Conservation (phyloP, 441 rosid species). For the Hura crepitans region DNA sequence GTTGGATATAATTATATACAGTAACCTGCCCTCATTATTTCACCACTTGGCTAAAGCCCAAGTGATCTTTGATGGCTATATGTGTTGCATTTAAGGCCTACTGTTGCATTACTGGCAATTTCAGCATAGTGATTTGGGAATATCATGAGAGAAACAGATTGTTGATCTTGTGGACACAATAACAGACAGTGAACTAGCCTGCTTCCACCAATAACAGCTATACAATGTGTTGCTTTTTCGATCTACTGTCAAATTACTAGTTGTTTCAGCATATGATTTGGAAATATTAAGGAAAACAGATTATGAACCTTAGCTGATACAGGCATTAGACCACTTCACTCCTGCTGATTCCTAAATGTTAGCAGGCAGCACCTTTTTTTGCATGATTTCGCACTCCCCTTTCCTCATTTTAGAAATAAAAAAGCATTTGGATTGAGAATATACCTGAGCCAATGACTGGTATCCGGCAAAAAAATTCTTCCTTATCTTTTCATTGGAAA, state of each 20-base stretch:
- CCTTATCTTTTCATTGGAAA: constrained; percentile 61
- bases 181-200: no score
- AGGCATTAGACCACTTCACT: neutral
- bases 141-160: neutral
- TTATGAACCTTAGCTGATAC: neutral
- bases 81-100: neutral
- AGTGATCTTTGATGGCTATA: neutral
- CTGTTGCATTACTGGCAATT: neutral
- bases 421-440: constrained; percentile 3
- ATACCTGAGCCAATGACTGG: constrained; percentile 99
- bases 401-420: neutral
- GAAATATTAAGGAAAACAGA: neutral
- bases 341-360: neutral
- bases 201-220: neutral
- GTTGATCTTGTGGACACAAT: neutral
- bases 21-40: neutral
- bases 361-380: neutral
- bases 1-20: neutral
- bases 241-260: no score
- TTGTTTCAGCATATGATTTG: neutral
- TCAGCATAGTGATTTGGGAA: neutral
- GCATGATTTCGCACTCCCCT: neutral
- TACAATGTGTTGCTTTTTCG: neutral
- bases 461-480: constrained; percentile 98
- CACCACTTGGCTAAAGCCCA: neutral